Evolutionary conservation across 768 basidiomycete species (phyloP).

Genomic region (Glaciozyma antarctica): DNA sequence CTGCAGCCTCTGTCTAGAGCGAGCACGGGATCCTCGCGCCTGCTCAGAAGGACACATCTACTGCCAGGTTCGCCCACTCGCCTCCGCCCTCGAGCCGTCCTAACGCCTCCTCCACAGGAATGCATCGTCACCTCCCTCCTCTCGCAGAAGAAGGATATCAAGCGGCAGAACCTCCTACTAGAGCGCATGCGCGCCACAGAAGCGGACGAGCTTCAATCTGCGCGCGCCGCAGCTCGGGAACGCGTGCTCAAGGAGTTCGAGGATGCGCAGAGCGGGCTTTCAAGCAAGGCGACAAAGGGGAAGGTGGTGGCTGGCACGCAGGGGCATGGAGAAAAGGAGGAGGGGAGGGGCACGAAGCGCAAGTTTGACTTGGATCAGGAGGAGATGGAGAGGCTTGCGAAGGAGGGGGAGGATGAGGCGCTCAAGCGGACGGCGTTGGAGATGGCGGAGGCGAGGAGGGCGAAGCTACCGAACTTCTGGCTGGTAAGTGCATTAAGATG

Average conservation of each 20-base stretch:
- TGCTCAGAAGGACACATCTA: conserved; percentile 83
- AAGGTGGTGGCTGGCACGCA: conserved; percentile 14
- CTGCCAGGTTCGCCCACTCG: conserved; percentile 52
- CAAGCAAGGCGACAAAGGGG: conserved; percentile 43
- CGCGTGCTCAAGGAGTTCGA: conserved; percentile 86
- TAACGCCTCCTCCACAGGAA: conserved; percentile 43
- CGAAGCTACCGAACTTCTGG: conserved; percentile 96
- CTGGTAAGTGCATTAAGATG: conserved; percentile 39
- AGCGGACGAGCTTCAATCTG: conserved; percentile 65
- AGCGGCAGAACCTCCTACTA: conserved; percentile 72
- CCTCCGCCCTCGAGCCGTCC: not conserved
- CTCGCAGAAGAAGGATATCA: conserved; percentile 83
- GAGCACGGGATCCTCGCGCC: conserved; percentile 70
- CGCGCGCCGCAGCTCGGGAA: conserved; percentile 66
- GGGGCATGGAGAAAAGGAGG: conserved; percentile 38
- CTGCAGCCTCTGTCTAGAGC: conserved; percentile 69
- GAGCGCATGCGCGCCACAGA: conserved; percentile 65
- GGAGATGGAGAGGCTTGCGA: conserved; percentile 59
- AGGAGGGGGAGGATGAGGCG: conserved; percentile 81
- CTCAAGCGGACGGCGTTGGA: conserved; percentile 61
- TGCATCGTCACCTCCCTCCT: conserved; percentile 79
- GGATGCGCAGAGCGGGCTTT: conserved; percentile 66
- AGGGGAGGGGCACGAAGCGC: conserved; percentile 50
- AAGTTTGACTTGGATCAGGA: conserved; percentile 74
- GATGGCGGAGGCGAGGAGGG: conserved; percentile 64